phyloP scores from a whole-genome alignment of 139 green algal species.

The Coelastrella sp. region DNA sequence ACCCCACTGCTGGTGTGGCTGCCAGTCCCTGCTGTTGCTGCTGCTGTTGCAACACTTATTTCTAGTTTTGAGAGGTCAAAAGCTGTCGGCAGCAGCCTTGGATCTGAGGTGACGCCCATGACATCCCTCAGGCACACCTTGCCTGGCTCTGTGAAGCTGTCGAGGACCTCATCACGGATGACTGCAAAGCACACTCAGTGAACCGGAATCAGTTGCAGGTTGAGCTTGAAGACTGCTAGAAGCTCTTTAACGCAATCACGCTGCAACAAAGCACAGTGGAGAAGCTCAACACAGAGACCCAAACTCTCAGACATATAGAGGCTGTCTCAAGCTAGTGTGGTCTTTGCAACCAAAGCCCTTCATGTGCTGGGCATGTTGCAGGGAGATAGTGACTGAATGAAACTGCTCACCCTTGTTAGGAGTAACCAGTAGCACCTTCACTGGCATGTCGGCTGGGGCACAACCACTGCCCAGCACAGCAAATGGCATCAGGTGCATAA shows the following conservation, averaged over 20 bases:
- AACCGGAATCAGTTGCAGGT: not conserved
- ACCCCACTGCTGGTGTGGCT: not conserved
- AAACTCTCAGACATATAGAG: too few relatives aligned
- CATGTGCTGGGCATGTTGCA: not conserved
- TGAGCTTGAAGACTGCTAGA: not conserved
- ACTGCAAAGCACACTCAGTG: not conserved
- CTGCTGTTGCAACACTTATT: not conserved
- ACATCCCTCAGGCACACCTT: not conserved
- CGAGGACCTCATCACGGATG: not conserved
- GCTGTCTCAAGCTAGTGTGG: not conserved
- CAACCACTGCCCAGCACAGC: not conserved
- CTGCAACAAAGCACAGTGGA: too few relatives aligned
- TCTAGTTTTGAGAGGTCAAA: constrained; percentile 1
- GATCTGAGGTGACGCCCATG: not conserved
- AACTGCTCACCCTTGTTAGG: not conserved
- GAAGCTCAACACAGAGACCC: too few relatives aligned
- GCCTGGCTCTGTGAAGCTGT: not conserved
- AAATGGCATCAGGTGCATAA: constrained; percentile 10
- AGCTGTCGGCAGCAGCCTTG: not conserved
- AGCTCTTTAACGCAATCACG: not conserved
- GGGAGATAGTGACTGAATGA: not conserved
- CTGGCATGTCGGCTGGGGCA: not conserved
- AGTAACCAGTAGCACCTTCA: constrained; percentile 5
- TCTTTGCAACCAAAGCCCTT: not conserved
- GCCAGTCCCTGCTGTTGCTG: not conserved